These are phyloP conservation scores for Dichomitus squalens DNA, from an alignment of 1,284 basidiomycete species.

Conservation along the genomic window DNA sequence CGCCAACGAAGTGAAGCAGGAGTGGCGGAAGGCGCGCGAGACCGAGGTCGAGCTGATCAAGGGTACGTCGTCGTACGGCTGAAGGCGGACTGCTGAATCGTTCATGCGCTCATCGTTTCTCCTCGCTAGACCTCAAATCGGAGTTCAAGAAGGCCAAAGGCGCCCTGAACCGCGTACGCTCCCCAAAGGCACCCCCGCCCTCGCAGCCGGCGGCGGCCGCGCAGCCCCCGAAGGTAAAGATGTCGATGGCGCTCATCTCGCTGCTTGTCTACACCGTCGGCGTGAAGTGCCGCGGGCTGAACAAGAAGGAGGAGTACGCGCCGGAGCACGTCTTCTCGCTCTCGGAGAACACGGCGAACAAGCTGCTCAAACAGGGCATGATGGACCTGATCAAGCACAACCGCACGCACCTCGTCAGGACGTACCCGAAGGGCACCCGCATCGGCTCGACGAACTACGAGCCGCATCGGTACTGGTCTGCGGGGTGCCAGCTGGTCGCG, in stretches of 20 bases:
- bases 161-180: constrained; percentile 40
- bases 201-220: background rate
- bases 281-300: constrained; percentile 92
- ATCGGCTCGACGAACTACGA: constrained; percentile 89
- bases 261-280: constrained; percentile 95
- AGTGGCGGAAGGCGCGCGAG: constrained; percentile 34
- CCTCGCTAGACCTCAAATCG: constrained; percentile 32
- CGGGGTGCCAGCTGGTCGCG: constrained; percentile 92
- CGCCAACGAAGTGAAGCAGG: constrained; percentile 34
- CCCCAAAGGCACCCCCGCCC: constrained; percentile 15
- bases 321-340: constrained; percentile 92
- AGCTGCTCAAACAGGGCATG: constrained; percentile 57
- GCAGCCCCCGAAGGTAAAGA: constrained; percentile 51
- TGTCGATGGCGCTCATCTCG: constrained; percentile 75
- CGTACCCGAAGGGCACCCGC: constrained; percentile 88
- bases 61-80: constrained; percentile 24
- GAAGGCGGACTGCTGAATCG: too few relatives aligned
- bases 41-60: constrained; percentile 33
- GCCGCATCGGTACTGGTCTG: constrained; percentile 89
- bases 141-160: constrained; percentile 41
- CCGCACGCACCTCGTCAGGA: constrained; percentile 81
- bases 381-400: constrained; percentile 89
- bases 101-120: background rate
- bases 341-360: constrained; percentile 84
- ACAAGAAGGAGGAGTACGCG: constrained; percentile 87